A percentile compares a stretch with the other conserved stretches of the same genome.
phyloP scores from a whole-genome alignment of 768 basidiomycete species.

The Kwoniella newhampshirensis region DNA sequence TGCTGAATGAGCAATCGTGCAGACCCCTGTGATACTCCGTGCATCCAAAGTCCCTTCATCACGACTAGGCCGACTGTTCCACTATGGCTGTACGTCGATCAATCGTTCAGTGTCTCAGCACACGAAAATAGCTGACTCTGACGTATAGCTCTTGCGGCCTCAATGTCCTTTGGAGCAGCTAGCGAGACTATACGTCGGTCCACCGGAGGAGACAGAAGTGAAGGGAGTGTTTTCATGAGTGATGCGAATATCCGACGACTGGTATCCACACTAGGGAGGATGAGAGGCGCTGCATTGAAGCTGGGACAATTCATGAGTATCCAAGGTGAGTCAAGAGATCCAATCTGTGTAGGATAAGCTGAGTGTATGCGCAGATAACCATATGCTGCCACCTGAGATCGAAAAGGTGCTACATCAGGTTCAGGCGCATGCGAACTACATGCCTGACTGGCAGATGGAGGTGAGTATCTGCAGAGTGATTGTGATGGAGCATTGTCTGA shows the following conservation, averaged over 20 bases:
- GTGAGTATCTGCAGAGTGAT: constrained; percentile 54
- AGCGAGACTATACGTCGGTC: constrained; percentile 78
- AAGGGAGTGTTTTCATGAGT: constrained; percentile 70
- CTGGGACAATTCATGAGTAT: constrained; percentile 97
- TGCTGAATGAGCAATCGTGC: background rate
- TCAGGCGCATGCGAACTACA: constrained; percentile 94
- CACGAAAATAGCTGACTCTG: background rate
- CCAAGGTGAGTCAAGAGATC: constrained; percentile 63
- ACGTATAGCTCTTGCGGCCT: constrained; percentile 76
- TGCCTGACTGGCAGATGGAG: constrained; percentile 99
- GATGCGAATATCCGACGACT: constrained; percentile 87
- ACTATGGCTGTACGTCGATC: constrained; percentile 74
- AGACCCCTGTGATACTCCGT: constrained; percentile 51
- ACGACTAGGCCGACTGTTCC: constrained; percentile 80
- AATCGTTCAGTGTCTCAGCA: background rate
- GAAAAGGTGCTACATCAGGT: constrained; percentile 86
- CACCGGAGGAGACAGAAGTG: constrained; percentile 44
- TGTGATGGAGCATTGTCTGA: background rate
- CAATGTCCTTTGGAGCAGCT: constrained; percentile 83
- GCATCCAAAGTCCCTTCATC: constrained; percentile 89
- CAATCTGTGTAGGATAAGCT: background rate
- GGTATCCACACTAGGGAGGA: constrained; percentile 86
- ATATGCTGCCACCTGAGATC: constrained; percentile 79
- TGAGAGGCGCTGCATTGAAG: constrained; percentile 96
- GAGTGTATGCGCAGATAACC: constrained; percentile 65